Conservation (phyloP, 768 basidiomycete genomes). For the Phylloporus sp. region DNA sequence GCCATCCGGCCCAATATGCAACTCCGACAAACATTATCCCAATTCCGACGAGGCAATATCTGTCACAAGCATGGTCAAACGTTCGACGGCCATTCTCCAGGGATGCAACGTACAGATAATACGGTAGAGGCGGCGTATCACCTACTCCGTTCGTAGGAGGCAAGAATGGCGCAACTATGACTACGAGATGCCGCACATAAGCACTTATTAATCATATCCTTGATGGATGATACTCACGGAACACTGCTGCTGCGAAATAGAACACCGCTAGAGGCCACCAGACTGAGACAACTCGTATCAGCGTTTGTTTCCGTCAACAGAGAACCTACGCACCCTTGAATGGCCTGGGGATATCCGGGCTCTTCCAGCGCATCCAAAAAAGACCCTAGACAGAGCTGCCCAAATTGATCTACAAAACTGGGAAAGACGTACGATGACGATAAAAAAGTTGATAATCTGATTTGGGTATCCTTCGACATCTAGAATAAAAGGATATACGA, state of each 20-base stretch:
- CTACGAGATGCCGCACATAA: conserved; percentile 21
- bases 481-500: conserved; percentile 60
- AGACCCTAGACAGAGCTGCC: conserved; percentile 37
- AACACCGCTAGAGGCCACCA: conserved; percentile 56
- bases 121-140: conserved; percentile 58
- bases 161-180: conserved; percentile 54
- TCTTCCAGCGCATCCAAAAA: conserved; percentile 53
- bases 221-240: conserved; percentile 37
- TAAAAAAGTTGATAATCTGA: conserved; percentile 55
- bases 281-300: conserved; percentile 28
- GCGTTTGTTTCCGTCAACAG: background rate
- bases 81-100: conserved; percentile 33
- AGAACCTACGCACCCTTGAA: conserved; percentile 42
- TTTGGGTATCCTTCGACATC: conserved; percentile 48
- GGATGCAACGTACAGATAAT: conserved; percentile 40
- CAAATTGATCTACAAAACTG: conserved; percentile 26
- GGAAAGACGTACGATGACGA: conserved; percentile 43
- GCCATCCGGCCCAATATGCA: conserved; percentile 54
- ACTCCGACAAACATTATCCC: conserved; percentile 44
- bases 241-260: conserved; percentile 48
- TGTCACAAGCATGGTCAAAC: conserved; percentile 24
- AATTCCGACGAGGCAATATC: conserved; percentile 54
- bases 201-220: conserved; percentile 32
- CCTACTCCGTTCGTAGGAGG: conserved; percentile 51
- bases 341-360: conserved; percentile 45